phyloP scores from a whole-genome alignment of 352 stramenopile species.

The Phytophthora pini region DNA sequence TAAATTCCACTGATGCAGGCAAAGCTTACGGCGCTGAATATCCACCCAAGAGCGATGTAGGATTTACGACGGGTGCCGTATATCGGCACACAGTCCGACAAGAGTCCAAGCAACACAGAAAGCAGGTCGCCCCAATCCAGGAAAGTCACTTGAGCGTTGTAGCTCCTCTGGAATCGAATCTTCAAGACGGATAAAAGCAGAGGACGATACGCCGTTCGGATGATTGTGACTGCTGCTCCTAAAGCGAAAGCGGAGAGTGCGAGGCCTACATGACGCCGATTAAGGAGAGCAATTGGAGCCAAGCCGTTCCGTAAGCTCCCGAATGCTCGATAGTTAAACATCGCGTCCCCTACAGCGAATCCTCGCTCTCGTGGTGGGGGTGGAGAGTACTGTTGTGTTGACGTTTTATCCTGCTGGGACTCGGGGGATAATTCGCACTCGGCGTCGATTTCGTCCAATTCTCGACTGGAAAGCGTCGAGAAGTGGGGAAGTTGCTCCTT shows the following conservation, averaged over 20 bases:
- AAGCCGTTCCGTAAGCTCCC: constrained; percentile 55
- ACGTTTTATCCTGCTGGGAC: neutral
- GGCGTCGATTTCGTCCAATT: constrained; percentile 39
- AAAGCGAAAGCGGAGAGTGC: constrained; percentile 39
- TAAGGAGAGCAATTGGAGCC: constrained; percentile 44
- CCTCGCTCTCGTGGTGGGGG: constrained; percentile 12
- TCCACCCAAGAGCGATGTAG: constrained; percentile 87
- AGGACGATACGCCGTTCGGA: constrained; percentile 46
- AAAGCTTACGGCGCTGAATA: constrained; percentile 33
- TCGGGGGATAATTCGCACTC: constrained; percentile 4
- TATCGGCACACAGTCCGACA: constrained; percentile 86
- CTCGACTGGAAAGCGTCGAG: constrained; percentile 23
- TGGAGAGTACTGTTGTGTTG: constrained; percentile 13
- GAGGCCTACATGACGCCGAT: constrained; percentile 45
- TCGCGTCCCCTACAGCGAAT: constrained; percentile 37
- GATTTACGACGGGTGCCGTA: constrained; percentile 84
- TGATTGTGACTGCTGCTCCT: constrained; percentile 40
- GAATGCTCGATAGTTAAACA: constrained; percentile 59
- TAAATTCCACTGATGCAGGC: constrained; percentile 18
- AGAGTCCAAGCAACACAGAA: constrained; percentile 85
- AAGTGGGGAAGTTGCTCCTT: constrained; percentile 29
- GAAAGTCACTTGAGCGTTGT: constrained; percentile 37
- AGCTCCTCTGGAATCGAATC: constrained; percentile 41
- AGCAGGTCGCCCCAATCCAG: constrained; percentile 77
- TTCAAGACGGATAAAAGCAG: constrained; percentile 55